Percentiles rank a stretch among this genome's conserved stretches.
Evolutionary conservation across 2,329 filamentous ascomycete genomes (phyloP).

Genomic region (Colletotrichum costaricense): DNA sequence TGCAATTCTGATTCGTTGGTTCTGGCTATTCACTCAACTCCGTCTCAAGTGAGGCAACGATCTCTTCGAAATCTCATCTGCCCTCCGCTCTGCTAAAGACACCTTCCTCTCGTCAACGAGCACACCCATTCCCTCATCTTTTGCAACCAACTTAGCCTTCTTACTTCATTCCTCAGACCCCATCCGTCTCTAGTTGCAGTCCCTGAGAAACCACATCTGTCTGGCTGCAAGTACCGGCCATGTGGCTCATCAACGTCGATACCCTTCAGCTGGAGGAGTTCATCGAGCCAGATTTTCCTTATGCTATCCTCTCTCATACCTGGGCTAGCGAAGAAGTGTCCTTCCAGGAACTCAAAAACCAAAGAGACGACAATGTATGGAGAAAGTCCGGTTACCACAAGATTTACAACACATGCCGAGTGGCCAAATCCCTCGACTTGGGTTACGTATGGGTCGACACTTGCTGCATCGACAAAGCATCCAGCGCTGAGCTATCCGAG

Average conservation of each 20-base stretch:
- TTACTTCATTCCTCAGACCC: too few relatives aligned
- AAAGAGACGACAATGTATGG: background rate
- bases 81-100: background rate
- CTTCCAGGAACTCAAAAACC: background rate
- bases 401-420: background rate
- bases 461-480: constrained; percentile 10
- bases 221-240: background rate
- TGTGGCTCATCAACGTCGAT: constrained; percentile 21
- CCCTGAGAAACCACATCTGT: background rate
- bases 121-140: background rate
- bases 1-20: background rate
- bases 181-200: background rate
- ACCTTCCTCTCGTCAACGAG: background rate
- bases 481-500: constrained; percentile 2
- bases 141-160: background rate
- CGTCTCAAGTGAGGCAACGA: background rate
- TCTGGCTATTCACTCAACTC: background rate
- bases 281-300: constrained; percentile 20
- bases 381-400: background rate
- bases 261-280: constrained; percentile 6
- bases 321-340: constrained; percentile 35
- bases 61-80: background rate
- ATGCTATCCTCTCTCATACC: constrained; percentile 38
- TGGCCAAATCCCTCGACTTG: background rate
- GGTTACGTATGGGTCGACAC: constrained; percentile 1